phyloP scores from a whole-genome alignment of 169 alveolate species.

The Babesia ovis region DNA sequence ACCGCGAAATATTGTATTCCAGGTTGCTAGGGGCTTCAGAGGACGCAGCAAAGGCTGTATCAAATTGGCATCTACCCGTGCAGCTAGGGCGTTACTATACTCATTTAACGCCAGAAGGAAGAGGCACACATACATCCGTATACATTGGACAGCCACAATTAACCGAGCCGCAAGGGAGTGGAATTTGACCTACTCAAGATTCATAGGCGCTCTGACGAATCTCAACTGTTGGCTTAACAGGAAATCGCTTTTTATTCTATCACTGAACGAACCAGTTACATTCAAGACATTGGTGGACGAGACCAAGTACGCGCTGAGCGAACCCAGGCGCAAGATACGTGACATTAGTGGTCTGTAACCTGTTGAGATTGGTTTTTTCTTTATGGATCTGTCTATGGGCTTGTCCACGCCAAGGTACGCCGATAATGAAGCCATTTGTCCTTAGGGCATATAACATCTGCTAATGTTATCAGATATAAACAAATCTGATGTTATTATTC shows the following conservation, averaged over 20 bases:
- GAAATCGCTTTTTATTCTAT: slow-evolving; percentile 70
- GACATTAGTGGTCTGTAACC: slow-evolving; percentile 43
- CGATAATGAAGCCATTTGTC: too few relatives aligned
- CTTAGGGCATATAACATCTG: too few relatives aligned
- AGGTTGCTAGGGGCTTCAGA: slow-evolving; percentile 77
- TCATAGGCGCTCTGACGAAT: slow-evolving; percentile 66
- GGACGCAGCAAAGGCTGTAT: slow-evolving; percentile 79
- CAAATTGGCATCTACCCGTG: slow-evolving; percentile 75
- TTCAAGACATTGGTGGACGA: slow-evolving; percentile 78
- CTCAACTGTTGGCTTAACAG: slow-evolving; percentile 69
- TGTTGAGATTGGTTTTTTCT: too few relatives aligned
- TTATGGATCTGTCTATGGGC: too few relatives aligned
- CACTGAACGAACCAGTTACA: slow-evolving; percentile 76
- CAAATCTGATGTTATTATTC: too few relatives aligned
- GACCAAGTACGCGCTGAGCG: slow-evolving; percentile 68
- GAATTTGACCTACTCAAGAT: slow-evolving; percentile 74
- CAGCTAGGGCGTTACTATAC: slow-evolving; percentile 75
- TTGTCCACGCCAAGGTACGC: too few relatives aligned
- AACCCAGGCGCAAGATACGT: slow-evolving; percentile 60
- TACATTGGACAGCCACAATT: slow-evolving; percentile 78
- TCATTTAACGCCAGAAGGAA: slow-evolving; percentile 67
- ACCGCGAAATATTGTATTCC: slow-evolving; percentile 76
- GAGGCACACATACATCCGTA: slow-evolving; percentile 54
- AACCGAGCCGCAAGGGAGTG: slow-evolving; percentile 80
- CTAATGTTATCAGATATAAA: too few relatives aligned